These are phyloP conservation scores for Pseudocercospora crystallina DNA, from an alignment of 2,329 filamentous ascomycete species.

Conservation along the genomic window DNA sequence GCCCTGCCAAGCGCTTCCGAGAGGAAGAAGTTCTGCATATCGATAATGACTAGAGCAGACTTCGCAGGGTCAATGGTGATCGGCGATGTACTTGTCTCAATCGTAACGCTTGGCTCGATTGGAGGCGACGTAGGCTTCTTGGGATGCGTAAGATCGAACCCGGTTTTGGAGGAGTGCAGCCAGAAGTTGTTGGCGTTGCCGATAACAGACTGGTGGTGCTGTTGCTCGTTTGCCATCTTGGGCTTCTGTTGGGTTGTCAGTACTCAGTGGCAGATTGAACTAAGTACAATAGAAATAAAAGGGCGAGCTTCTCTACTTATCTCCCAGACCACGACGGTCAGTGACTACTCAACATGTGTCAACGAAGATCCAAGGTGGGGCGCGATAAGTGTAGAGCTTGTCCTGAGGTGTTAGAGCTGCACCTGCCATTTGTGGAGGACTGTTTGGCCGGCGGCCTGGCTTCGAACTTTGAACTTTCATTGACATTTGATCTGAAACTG, in stretches of 20 bases:
- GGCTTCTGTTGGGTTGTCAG: background rate
- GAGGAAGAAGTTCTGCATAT: conserved; percentile 38
- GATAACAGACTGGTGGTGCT: conserved; percentile 35
- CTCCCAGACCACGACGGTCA: too few relatives aligned
- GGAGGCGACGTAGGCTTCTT: conserved; percentile 29
- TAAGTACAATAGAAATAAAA: too few relatives aligned
- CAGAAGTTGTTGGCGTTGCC: conserved; percentile 46
- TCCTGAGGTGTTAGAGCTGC: background rate
- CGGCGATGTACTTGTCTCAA: conserved; percentile 30
- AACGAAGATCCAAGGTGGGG: background rate
- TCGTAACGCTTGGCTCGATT: conserved; percentile 22
- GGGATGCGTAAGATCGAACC: conserved; percentile 50
- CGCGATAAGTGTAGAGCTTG: conserved; percentile 2
- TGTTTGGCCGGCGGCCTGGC: background rate
- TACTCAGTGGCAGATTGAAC: too few relatives aligned
- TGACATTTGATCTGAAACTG: too few relatives aligned
- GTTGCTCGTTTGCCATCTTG: background rate
- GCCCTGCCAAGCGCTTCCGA: conserved; percentile 32
- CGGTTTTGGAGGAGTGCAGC: conserved; percentile 43
- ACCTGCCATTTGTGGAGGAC: background rate
- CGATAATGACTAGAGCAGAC: conserved; percentile 37
- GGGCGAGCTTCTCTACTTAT: too few relatives aligned
- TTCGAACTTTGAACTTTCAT: too few relatives aligned
- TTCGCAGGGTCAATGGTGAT: conserved; percentile 36
- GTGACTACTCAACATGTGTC: background rate